Evolutionary conservation across 106 monocot species (phyloP).

Genomic region (Gastrodia elata): DNA sequence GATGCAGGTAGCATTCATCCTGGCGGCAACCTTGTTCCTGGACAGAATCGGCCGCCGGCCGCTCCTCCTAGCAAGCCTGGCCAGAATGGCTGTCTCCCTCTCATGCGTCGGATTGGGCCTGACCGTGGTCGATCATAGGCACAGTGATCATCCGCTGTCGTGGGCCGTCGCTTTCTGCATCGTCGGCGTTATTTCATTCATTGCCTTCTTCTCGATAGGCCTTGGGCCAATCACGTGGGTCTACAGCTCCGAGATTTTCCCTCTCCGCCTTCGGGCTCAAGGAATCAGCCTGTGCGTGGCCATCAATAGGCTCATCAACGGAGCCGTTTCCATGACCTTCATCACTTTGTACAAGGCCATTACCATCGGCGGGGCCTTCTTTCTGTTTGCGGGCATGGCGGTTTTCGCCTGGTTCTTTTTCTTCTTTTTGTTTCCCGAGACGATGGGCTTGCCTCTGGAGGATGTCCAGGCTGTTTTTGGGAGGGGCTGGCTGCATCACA

Average conservation of each 20-base stretch:
- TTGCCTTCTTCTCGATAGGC: conserved; percentile 41
- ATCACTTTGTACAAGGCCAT: conserved; percentile 43
- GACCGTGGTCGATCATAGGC: background rate
- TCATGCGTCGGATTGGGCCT: conserved; percentile 6
- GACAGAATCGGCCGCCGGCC: conserved; percentile 38
- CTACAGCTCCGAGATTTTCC: conserved; percentile 59
- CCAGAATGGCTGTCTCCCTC: conserved; percentile 29
- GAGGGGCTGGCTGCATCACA: too few relatives aligned
- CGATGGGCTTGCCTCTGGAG: conserved; percentile 37
- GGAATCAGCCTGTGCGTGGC: conserved; percentile 36
- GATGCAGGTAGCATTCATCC: too few relatives aligned
- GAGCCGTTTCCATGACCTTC: conserved; percentile 35
- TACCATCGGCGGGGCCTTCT: conserved; percentile 49
- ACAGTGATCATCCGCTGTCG: background rate
- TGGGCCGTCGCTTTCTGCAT: conserved; percentile 28
- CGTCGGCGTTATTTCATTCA: conserved; percentile 14
- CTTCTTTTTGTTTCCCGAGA: conserved; percentile 41
- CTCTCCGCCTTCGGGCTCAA: conserved; percentile 31
- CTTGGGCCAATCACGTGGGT: conserved; percentile 54
- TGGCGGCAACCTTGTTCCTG: conserved; percentile 32
- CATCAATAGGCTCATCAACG: conserved; percentile 39
- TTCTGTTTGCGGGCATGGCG: conserved; percentile 36
- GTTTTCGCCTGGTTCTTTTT: conserved; percentile 41
- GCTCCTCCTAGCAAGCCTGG: conserved; percentile 27
- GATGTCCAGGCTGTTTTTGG: conserved; percentile 38